Evolutionary conservation across 352 stramenopile genomes (phyloP), one percentile per base, ranked within the genome.

Genomic region (Hyaloperonospora brassicae): DNA sequence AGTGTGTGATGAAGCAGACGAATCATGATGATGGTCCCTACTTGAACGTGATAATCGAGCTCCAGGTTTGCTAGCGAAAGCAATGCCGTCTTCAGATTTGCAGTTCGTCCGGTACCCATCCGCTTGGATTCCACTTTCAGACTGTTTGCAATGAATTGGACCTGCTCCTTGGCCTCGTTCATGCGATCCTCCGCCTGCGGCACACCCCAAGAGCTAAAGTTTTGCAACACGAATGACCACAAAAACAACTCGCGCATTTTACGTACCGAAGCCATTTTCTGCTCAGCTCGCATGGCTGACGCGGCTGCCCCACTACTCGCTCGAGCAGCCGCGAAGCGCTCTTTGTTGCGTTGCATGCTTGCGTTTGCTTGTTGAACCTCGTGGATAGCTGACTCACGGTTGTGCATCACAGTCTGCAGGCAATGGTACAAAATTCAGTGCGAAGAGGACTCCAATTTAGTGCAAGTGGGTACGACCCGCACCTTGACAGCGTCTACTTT

Each of bases 401-500:
- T 94, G 60, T 73, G 79, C 72, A 94, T 89, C 21, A 94, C 84
- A 14, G 81, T 75, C 84, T 93, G 27, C 11, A 59, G 17, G 25
- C 10, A 44, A 44, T n/a, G 10, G 23, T 21, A 44, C 9, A 21
- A 44, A 21, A 44, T 10, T 17, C 22, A 21, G 36, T 42, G 11
- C 11, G 36, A 21, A n/a, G n/a, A n/a, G n/a, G 11, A 42, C n/a
- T 21, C 11, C 13, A 44, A 5, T 24, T 10, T 10, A 5, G 8
- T 21, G 12, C 22, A 39, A 42, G 24, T 3, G 23, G 1, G 31
- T 56, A 0, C 1, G 61, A 5, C 21, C 47, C 64, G 27, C 22
- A 93, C 83, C 79, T 94, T 94, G 17, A 94, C 84, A 50, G 84
- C 81, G 47, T 84, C 82, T 22, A 94, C 80, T 56, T 94, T 94